phyloP scores from a whole-genome alignment of 768 basidiomycete species.

The Pleurotus platypus region DNA sequence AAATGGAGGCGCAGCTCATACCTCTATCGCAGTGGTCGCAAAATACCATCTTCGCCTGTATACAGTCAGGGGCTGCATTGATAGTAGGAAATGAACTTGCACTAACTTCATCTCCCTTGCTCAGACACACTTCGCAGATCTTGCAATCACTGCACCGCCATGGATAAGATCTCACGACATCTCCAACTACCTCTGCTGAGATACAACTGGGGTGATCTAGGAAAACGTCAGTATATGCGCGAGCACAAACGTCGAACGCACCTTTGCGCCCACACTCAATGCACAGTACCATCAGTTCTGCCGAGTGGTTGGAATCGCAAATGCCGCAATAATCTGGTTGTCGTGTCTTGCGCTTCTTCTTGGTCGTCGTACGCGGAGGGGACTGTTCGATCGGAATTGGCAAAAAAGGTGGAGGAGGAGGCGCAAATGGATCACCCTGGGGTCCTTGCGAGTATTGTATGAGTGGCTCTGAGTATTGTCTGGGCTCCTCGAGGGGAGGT shows the following conservation, averaged over 20 bases:
- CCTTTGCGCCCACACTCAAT: slow-evolving; percentile 82
- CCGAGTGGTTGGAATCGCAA: slow-evolving; percentile 62
- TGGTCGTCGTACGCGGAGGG: slow-evolving; percentile 36
- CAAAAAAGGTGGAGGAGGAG: slow-evolving; percentile 51
- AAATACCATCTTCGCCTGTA: slow-evolving; percentile 75
- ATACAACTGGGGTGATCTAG: slow-evolving; percentile 88
- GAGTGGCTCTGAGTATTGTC: slow-evolving; percentile 27
- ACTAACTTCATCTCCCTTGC: slow-evolving; percentile 88
- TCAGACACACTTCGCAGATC: slow-evolving; percentile 80
- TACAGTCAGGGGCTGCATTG: slow-evolving; percentile 16
- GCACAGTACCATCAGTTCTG: slow-evolving; percentile 77
- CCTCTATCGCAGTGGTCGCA: slow-evolving; percentile 96
- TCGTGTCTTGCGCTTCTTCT: slow-evolving; percentile 41
- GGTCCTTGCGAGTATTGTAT: slow-evolving; percentile 69
- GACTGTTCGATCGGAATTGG: slow-evolving; percentile 40
- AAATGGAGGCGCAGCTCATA: slow-evolving; percentile 22
- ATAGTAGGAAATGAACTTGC: neutral
- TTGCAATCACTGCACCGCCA: slow-evolving; percentile 95
- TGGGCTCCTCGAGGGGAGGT: slow-evolving; percentile 12
- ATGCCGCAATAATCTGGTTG: slow-evolving; percentile 74
- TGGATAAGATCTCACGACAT: slow-evolving; percentile 63
- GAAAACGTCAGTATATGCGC: slow-evolving; percentile 9
- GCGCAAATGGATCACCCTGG: slow-evolving; percentile 82
- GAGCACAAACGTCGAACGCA: slow-evolving; percentile 23
- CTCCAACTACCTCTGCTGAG: slow-evolving; percentile 52